A percentile compares a stretch with the other conserved stretches of the same genome.
phyloP scores from a whole-genome alignment of 1,284 basidiomycete species.

The Lignosus rhinocerotis region DNA sequence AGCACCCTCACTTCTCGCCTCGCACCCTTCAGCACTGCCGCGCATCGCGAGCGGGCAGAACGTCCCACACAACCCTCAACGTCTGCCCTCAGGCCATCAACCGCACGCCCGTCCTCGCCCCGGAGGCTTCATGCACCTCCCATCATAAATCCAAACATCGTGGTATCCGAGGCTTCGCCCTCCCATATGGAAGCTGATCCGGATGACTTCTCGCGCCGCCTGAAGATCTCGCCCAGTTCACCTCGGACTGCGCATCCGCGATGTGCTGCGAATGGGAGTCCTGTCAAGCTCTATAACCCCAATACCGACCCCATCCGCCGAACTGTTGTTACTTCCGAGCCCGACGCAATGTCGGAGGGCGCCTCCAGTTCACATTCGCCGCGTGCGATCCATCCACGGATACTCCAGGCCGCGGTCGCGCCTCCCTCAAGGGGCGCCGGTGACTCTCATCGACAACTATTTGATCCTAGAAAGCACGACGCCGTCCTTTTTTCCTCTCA shows the following conservation, averaged over 20 bases:
- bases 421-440: constrained; percentile 38
- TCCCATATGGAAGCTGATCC: constrained; percentile 52
- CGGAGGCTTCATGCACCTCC: constrained; percentile 31
- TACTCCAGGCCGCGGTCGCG: constrained; percentile 28
- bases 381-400: constrained; percentile 35
- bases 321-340: constrained; percentile 56
- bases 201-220: constrained; percentile 63
- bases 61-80: constrained; percentile 37
- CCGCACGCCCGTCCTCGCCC: constrained; percentile 33
- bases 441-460: constrained; percentile 59
- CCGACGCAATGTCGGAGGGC: constrained; percentile 59
- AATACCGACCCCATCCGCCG: constrained; percentile 65
- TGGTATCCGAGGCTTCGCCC: constrained; percentile 37
- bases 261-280: constrained; percentile 37
- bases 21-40: constrained; percentile 41
- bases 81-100: constrained; percentile 27
- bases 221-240: constrained; percentile 59
- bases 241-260: constrained; percentile 33
- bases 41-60: constrained; percentile 49
- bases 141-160: constrained; percentile 35
- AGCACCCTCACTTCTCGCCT: background rate
- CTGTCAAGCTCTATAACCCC: constrained; percentile 68
- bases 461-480: constrained; percentile 84
- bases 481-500: constrained; percentile 76
- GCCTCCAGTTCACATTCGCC: constrained; percentile 53